Percentiles rank a stretch among this genome's conserved stretches.
Evolutionary conservation across 2,329 filamentous ascomycete species (phyloP).

Genomic region (Graphiopsis chlorocephala): DNA sequence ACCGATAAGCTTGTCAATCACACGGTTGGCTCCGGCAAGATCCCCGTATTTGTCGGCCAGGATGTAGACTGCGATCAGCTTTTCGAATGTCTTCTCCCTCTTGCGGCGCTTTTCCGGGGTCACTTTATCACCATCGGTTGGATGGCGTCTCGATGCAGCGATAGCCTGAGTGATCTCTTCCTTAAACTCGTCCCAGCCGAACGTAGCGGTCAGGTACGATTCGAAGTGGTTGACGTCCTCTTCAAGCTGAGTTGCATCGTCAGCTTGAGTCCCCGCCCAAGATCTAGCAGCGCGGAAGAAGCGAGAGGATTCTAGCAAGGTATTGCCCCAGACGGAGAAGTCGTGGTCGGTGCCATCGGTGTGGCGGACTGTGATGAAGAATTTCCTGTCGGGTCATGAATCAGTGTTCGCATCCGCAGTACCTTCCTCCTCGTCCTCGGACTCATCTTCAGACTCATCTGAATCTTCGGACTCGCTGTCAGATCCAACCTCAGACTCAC

Average conservation of each 20-base stretch:
- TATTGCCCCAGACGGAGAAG: background rate
- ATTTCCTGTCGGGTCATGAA: background rate
- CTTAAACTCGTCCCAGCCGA: background rate
- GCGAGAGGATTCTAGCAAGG: background rate
- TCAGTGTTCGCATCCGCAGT: background rate
- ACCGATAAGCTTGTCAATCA: background rate
- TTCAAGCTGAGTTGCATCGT: background rate
- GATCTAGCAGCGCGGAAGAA: background rate
- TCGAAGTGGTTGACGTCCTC: background rate
- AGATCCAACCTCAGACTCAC: background rate
- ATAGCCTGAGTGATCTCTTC: background rate
- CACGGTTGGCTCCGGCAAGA: slow-evolving; percentile 1
- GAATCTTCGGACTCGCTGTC: background rate
- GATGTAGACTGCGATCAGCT: background rate
- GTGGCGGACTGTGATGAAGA: background rate
- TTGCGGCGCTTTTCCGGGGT: background rate
- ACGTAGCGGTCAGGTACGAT: background rate
- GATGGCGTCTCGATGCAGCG: background rate
- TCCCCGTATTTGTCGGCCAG: slow-evolving; percentile 7
- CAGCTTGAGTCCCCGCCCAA: background rate
- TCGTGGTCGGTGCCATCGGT: background rate
- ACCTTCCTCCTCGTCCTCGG: background rate
- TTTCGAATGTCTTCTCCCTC: background rate
- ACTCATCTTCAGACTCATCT: too few species aligned
- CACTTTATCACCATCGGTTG: background rate